A percentile compares a stretch with the other conserved stretches of the same genome.
Evolutionary conservation across 352 stramenopile species (phyloP).

Genomic region (Phytophthora agathidicida): DNA sequence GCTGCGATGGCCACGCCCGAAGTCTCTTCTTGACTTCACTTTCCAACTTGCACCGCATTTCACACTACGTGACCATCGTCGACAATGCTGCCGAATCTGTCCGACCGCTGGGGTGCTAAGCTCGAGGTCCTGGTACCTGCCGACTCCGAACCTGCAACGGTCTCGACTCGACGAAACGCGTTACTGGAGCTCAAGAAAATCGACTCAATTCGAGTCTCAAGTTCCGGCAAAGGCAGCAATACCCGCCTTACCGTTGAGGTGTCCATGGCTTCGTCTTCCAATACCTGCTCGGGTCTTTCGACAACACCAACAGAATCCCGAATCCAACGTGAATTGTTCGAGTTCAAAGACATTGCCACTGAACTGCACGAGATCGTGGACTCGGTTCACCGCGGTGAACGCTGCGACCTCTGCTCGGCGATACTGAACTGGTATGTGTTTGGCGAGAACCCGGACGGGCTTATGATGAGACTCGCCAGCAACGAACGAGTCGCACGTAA

Average conservation of each 20-base stretch:
- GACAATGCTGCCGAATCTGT: constrained; percentile 21
- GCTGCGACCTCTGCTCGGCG: constrained; percentile 19
- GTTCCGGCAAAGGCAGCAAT: constrained; percentile 14
- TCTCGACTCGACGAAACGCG: constrained; percentile 1
- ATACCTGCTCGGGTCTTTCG: neutral
- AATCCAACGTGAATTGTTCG: constrained; percentile 8
- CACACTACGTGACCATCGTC: neutral
- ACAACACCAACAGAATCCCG: neutral
- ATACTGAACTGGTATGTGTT: constrained; percentile 20
- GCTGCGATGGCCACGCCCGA: no score
- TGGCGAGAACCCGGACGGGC: constrained; percentile 13
- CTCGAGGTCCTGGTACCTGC: constrained; percentile 15
- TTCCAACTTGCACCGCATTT: constrained; percentile 5
- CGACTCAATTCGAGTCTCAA: constrained; percentile 12
- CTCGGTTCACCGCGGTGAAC: constrained; percentile 5
- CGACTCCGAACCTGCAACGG: neutral
- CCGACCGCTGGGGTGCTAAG: constrained; percentile 15
- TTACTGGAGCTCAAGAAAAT: constrained; percentile 20
- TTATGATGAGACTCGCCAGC: constrained; percentile 7
- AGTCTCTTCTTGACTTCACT: constrained; percentile 8
- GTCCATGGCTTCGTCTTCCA: neutral
- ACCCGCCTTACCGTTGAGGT: constrained; percentile 14
- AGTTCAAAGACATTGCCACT: constrained; percentile 16
- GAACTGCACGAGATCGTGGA: constrained; percentile 10
- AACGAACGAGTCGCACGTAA: constrained; percentile 20